Conservation (phyloP, 345 rosid genomes). For the Microcos paniculata region DNA sequence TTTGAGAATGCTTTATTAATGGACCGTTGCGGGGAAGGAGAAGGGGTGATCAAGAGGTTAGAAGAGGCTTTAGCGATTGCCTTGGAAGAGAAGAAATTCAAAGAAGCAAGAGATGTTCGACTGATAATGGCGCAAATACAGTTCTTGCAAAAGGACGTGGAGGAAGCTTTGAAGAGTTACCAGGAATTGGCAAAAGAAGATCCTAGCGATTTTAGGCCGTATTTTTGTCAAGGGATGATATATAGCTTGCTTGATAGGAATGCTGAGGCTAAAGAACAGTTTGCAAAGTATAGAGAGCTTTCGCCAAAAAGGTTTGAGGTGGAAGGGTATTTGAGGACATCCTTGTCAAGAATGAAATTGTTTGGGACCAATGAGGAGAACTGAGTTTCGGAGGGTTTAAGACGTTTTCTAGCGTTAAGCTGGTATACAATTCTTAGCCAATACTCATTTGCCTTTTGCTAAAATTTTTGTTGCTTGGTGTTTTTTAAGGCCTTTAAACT, state of each 20-base stretch:
- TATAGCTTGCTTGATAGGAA: conserved; percentile 74
- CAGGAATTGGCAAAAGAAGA: conserved; percentile 67
- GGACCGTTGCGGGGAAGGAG: conserved; percentile 81
- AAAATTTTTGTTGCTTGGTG: background rate
- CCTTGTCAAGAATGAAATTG: conserved; percentile 69
- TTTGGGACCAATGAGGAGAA: conserved; percentile 63
- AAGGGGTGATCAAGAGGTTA: conserved; percentile 63
- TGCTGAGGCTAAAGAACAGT: conserved; percentile 75
- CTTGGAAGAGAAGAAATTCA: conserved; percentile 50
- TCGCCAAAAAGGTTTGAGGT: conserved; percentile 77
- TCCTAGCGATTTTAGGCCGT: conserved; percentile 75
- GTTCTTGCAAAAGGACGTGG: conserved; percentile 84
- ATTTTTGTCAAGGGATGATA: conserved; percentile 80
- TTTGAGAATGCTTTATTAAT: conserved; percentile 86
- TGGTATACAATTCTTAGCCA: background rate
- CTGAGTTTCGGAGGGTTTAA: conserved; percentile 25
- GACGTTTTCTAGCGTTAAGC: conserved; percentile 15
- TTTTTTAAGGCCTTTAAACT: background rate
- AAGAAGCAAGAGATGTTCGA: conserved; percentile 81
- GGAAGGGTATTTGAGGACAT: conserved; percentile 70
- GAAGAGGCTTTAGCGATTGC: conserved; percentile 70
- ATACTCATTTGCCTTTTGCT: background rate
- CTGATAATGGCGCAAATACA: conserved; percentile 81
- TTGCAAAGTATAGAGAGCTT: conserved; percentile 71
- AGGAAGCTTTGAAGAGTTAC: conserved; percentile 74